Conservation (phyloP, 495 filamentous ascomycete species). For the Xylaria nigripes region DNA sequence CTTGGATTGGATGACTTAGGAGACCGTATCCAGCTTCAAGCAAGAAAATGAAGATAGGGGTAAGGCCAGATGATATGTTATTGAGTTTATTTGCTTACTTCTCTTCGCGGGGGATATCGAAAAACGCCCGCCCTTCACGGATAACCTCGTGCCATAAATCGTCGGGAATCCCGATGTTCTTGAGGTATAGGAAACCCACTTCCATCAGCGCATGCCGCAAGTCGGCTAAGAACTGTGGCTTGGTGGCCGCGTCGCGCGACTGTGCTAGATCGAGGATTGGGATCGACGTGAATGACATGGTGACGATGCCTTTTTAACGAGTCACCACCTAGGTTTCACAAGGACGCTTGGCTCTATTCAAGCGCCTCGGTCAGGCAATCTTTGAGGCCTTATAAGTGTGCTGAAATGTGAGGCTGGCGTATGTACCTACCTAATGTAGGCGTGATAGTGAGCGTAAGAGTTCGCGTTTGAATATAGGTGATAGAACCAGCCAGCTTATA, state of each 20-base stretch:
- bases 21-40: too few species aligned
- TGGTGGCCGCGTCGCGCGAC: constrained; percentile 55
- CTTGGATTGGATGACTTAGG: not conserved
- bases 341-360: too few species aligned
- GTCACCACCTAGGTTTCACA: not conserved
- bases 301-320: not conserved
- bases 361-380: too few species aligned
- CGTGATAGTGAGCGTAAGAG: too few species aligned
- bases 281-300: constrained; percentile 63
- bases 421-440: too few species aligned
- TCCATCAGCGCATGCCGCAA: constrained; percentile 76
- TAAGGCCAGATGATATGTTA: not conserved
- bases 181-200: constrained; percentile 89
- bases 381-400: too few species aligned
- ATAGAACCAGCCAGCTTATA: too few species aligned
- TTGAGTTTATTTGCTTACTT: constrained; percentile 38
- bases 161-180: constrained; percentile 68
- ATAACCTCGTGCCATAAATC: constrained; percentile 61
- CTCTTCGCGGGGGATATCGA: constrained; percentile 73
- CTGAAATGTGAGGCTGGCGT: too few species aligned
- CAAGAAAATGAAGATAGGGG: not conserved
- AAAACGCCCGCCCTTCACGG: constrained; percentile 62
- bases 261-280: constrained; percentile 74
- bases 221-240: constrained; percentile 61
- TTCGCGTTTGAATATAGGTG: too few species aligned